Evolutionary conservation across 2,329 filamentous ascomycete genomes (phyloP).

Genomic region (Teratosphaeria viscida): DNA sequence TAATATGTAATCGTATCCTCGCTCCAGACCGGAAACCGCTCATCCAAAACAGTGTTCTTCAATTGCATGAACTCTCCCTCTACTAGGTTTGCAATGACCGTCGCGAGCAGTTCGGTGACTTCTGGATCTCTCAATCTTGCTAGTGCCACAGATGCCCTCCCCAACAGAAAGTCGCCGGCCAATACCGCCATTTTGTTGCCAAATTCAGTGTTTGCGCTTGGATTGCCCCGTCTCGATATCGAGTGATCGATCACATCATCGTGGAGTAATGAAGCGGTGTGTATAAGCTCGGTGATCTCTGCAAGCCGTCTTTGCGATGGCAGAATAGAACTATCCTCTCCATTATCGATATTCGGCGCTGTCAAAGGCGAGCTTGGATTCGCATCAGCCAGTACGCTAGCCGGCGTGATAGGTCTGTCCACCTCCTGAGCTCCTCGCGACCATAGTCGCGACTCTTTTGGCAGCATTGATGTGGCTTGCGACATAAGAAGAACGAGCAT

Average conservation of each 20-base stretch:
- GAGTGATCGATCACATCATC: conserved; percentile 98
- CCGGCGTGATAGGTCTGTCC: conserved; percentile 50
- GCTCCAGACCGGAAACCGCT: conserved; percentile 72
- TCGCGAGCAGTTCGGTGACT: conserved; percentile 87
- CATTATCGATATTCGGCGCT: conserved; percentile 37
- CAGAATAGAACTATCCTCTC: conserved; percentile 57
- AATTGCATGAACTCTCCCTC: conserved; percentile 99
- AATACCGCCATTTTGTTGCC: conserved; percentile 99
- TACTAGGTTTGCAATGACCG: conserved; percentile 92
- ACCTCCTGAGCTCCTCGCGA: conserved; percentile 30
- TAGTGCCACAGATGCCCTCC: conserved; percentile 83
- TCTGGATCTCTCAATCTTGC: conserved; percentile 85
- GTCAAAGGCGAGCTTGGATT: conserved; percentile 61
- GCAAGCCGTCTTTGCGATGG: conserved; percentile 87
- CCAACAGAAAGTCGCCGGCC: conserved; percentile 91
- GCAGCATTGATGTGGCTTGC: conserved; percentile 75
- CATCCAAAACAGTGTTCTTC: conserved; percentile 87
- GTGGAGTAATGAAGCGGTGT: conserved; percentile 90
- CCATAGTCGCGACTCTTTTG: conserved; percentile 42
- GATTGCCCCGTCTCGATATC: conserved; percentile 67
- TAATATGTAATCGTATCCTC: conserved; percentile 89
- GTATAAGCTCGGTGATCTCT: conserved; percentile 94
- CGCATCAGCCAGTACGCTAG: conserved; percentile 60
- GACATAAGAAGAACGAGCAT: conserved; percentile 95
- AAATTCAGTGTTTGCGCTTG: conserved; percentile 87